Percentiles rank a stretch among this genome's conserved stretches.
phyloP scores from a whole-genome alignment of 1,284 basidiomycete genomes.

The Termitomyces sp. region DNA sequence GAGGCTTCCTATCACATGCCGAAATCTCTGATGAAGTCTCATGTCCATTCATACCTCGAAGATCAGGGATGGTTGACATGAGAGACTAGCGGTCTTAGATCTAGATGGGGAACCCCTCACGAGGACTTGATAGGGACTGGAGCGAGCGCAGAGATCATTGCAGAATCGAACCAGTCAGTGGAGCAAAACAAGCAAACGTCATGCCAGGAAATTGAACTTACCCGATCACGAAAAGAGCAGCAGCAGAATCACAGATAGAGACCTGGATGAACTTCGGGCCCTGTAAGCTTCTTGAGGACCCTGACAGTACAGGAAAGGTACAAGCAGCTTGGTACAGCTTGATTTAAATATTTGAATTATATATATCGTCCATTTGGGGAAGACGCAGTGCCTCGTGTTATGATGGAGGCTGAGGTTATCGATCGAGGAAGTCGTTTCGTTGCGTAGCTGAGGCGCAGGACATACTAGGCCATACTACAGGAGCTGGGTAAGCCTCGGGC shows the following conservation, averaged over 20 bases:
- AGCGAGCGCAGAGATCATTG: neutral
- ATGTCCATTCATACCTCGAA: slow-evolving; percentile 7
- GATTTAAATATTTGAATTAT: neutral
- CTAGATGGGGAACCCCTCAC: neutral
- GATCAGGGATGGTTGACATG: slow-evolving; percentile 6
- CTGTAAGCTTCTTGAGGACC: neutral
- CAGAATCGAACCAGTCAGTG: neutral
- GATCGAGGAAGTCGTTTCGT: slow-evolving; percentile 3
- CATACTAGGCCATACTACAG: neutral
- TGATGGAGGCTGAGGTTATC: neutral
- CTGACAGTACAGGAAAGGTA: neutral
- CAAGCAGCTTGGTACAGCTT: neutral
- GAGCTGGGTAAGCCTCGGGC: neutral
- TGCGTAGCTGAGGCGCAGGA: neutral
- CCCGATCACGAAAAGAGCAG: neutral
- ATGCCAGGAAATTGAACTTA: neutral
- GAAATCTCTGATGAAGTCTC: slow-evolving; percentile 7
- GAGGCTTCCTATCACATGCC: slow-evolving; percentile 7
- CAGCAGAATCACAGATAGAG: neutral
- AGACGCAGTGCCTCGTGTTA: neutral
- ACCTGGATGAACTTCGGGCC: neutral
- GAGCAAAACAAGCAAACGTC: neutral
- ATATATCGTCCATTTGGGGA: neutral
- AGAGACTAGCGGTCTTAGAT: slow-evolving; percentile 1
- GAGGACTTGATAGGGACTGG: neutral